Percentiles rank a stretch among this genome's conserved stretches.
Evolutionary conservation across 345 rosid species (phyloP).

Genomic region (Pistacia vera): DNA sequence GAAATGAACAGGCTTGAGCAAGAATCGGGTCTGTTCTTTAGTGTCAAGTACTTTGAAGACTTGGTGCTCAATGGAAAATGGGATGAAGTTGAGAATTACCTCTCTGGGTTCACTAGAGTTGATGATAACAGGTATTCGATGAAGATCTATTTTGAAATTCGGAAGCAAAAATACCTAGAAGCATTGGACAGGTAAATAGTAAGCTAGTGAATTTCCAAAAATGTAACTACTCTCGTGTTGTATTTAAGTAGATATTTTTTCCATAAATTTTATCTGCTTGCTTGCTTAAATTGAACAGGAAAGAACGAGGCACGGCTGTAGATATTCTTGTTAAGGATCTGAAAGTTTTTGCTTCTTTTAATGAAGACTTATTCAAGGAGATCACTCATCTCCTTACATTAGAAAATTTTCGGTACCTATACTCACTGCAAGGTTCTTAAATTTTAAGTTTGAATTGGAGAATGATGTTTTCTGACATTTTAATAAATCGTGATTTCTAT

Average conservation of each 20-base stretch:
- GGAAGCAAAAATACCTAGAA: constrained; percentile 49
- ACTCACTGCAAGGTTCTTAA: background rate
- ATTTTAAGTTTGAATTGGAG: background rate
- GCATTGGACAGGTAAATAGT: constrained; percentile 39
- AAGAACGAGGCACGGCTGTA: constrained; percentile 35
- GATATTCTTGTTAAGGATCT: constrained; percentile 42
- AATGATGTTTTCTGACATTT: background rate
- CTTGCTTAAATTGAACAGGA: constrained; percentile 26
- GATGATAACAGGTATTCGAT: constrained; percentile 43
- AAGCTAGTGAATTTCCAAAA: background rate
- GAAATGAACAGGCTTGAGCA: constrained; percentile 42
- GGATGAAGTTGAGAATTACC: constrained; percentile 46
- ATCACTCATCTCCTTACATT: constrained; percentile 42
- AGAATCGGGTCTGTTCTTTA: constrained; percentile 43
- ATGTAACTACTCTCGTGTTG: background rate
- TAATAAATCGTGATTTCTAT: constrained; percentile 19
- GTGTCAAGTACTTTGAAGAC: constrained; percentile 40
- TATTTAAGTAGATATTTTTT: background rate
- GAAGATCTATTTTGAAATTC: constrained; percentile 46
- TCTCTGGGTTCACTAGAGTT: constrained; percentile 38
- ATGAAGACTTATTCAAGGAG: constrained; percentile 43
- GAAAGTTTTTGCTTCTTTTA: constrained; percentile 37
- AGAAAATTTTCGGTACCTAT: constrained; percentile 41
- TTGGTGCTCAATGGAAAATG: constrained; percentile 36
- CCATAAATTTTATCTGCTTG: background rate